Conservation (phyloP, 768 basidiomycete species). For the Suillus placidus region DNA sequence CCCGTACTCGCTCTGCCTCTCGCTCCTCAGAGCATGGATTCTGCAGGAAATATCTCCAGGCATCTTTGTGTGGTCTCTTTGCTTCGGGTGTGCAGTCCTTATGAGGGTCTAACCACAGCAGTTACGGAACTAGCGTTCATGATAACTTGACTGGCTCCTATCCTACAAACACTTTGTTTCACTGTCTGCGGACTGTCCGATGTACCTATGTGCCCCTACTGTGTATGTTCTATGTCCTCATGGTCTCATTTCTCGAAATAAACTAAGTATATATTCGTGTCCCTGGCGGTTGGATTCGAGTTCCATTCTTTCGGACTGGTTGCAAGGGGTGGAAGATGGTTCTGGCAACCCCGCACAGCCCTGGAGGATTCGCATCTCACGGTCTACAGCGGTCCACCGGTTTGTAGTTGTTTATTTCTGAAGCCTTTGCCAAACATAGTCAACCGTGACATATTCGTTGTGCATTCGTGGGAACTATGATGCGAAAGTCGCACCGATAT, state of each 20-base stretch:
- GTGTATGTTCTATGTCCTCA: conserved; percentile 13
- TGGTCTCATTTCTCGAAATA: not conserved
- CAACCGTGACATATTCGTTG: not conserved
- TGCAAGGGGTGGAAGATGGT: not conserved
- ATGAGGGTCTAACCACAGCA: not conserved
- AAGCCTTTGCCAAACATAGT: conserved; percentile 20
- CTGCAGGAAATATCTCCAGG: conserved; percentile 7
- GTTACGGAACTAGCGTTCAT: conserved; percentile 5
- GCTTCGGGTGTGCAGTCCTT: conserved; percentile 6
- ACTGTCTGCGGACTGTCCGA: conserved; percentile 29
- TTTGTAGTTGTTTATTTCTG: conserved; percentile 18
- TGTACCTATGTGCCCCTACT: conserved; percentile 28
- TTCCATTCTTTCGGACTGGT: not conserved
- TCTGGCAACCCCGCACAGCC: not conserved
- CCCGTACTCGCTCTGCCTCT: conserved; percentile 4
- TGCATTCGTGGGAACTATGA: not conserved
- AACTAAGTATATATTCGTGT: not conserved
- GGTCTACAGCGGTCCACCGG: no score
- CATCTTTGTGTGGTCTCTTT: conserved; percentile 10
- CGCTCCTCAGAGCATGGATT: not conserved
- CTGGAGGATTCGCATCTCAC: not conserved
- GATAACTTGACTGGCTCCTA: conserved; percentile 1
- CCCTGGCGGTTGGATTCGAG: not conserved
- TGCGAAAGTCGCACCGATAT: not conserved
- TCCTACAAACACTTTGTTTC: conserved; percentile 7